A percentile compares a stretch with the other conserved stretches of the same genome.
Conservation (phyloP, 805 yeast species). For the Blastobotrys terrestris region DNA sequence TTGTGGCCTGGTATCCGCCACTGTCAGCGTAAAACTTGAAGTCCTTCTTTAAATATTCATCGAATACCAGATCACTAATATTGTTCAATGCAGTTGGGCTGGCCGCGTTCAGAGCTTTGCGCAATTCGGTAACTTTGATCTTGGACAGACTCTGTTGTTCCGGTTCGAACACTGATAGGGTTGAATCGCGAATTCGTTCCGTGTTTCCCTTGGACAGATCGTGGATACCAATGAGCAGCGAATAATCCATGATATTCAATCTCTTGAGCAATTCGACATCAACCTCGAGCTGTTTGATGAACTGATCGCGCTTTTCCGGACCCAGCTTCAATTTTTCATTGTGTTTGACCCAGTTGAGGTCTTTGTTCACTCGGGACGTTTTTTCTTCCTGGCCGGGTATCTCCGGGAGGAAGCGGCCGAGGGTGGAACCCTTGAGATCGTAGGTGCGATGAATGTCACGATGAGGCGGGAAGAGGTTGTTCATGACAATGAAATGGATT, state of each 20-base stretch:
- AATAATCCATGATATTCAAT: constrained; percentile 92
- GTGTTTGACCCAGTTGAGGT: constrained; percentile 77
- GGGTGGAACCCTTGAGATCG: constrained; percentile 89
- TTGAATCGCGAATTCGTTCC: constrained; percentile 31
- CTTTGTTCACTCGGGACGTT: constrained; percentile 58
- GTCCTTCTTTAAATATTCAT: constrained; percentile 23
- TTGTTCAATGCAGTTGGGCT: constrained; percentile 31
- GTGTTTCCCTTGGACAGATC: constrained; percentile 58
- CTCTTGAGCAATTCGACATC: constrained; percentile 71
- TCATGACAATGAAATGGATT: constrained; percentile 93
- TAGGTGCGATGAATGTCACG: constrained; percentile 77
- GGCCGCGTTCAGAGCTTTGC: constrained; percentile 28
- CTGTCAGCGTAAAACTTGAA: constrained; percentile 67
- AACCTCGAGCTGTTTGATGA: constrained; percentile 61
- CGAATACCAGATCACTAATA: constrained; percentile 24
- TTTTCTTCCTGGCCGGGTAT: constrained; percentile 13
- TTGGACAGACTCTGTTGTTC: constrained; percentile 11
- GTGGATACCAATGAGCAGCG: constrained; percentile 81
- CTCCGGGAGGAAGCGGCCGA: constrained; percentile 53
- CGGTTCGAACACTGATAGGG: constrained; percentile 33
- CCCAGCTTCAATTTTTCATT: constrained; percentile 67
- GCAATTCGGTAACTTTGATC: constrained; percentile 29
- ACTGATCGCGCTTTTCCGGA: constrained; percentile 52
- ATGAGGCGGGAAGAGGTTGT: constrained; percentile 92
- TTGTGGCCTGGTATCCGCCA: constrained; percentile 79